Evolutionary conservation across 345 rosid species (phyloP), one percentile per base, ranked within the genome.

Genomic region (Viola odorata): DNA sequence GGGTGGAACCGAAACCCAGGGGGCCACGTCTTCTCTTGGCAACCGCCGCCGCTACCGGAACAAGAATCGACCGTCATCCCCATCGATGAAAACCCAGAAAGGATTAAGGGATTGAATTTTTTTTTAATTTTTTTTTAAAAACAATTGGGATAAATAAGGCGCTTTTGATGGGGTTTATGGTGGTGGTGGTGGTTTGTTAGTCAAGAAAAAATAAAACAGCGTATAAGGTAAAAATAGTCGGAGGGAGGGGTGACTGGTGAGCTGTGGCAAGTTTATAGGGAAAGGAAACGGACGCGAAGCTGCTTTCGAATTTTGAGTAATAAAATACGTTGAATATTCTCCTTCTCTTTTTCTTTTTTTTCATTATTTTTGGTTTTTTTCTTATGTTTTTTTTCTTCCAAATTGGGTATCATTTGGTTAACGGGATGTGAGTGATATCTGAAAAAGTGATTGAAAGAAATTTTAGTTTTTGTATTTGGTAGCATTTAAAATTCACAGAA

Each of bases 1-100:
- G 98, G 98, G 55, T 92, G 91, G 71, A 92, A 89, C 71, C 96
- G 72, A 65, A 92, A 92, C 61, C 98, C 96, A 4, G 98, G 98
- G 0, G 96, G 96, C 94, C 85, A 80, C 15, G 32, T 55, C 58
- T 75, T 64, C 0, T 76, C 85, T 0, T 66, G 88, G 6, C 50
- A 4, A 3, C 64, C 65, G 36, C 58, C 59, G n/a, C 50, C 69
- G 42, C 32, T 23, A 23, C 40, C 68, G 55, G 60, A 42, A 9
- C 68, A 45, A 8, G 64, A 60, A 45, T 38, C 78, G 37, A 56
- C n/a, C 45, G 54, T 50, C 52, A 73, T 75, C 61, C 57, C 58
- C 84, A 76, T 74, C 68, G 66, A 60, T 55, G 5, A 23, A 17
- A 13, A 13, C 14, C 50, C 50, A 23, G 32, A 37, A 52, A 37